Evolutionary conservation across 441 rosid species (phyloP), one percentile per base, ranked within the genome.

Genomic region (Theobroma grandiflorum): DNA sequence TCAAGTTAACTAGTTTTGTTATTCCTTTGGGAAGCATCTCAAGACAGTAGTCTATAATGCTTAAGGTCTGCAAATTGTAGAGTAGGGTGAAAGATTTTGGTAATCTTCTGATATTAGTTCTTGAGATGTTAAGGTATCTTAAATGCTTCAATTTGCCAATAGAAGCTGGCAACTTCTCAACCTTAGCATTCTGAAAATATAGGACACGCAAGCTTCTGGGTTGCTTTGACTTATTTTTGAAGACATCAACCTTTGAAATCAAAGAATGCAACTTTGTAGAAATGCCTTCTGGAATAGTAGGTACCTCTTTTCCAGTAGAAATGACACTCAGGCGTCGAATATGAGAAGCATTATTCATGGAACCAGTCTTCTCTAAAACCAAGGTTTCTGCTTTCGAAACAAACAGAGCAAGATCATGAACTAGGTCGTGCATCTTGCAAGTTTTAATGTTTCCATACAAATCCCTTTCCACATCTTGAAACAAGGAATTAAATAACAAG

Each of bases 341-440:
- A 31, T 10, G 37, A 18, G 74, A 78, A 12, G 15, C 11, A 35
- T 61, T 71, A 31, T 4, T 14, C 0, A 0, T 3, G 2, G 37
- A 5, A 45, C 11, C 68, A 6, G 18, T 10, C 63, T 11, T 11
- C 2, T 78, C 67, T 9, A 43, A 26, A 68, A 50, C 47, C 71
- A 68, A 4, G 4, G 10, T 22, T 68, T 76, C 83, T 4, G 26
- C 42, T 33, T 38, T 57, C 4, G 84, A 66, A 68, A 82, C 5
- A 8, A 33, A 63, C 8, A 26, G 4, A 3, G 85, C 85, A 64
- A 86, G 80, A 67, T 77, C 81, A 65, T 77, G 78, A 22, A 86
- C 71, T 12, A 81, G 72, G 62, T 83, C 84, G 33, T 86, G 82
- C 84, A 84, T 86, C 74, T 81, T 83, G 65, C 79, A 80, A 9